These are phyloP conservation scores for Penicillium crystallinum DNA, from an alignment of 495 filamentous ascomycete species.

Conservation along the genomic window DNA sequence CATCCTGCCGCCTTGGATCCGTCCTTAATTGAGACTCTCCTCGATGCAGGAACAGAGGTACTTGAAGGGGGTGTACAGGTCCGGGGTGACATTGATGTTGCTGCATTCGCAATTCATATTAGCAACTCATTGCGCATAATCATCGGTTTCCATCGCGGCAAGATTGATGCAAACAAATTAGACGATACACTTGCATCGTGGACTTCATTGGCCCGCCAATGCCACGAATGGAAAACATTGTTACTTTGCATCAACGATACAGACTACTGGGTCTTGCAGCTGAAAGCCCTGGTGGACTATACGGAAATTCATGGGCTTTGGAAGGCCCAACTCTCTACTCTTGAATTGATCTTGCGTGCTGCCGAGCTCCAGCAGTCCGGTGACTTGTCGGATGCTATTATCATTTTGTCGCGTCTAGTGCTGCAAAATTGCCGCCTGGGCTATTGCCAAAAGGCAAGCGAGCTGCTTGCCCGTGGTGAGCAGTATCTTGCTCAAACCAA, in stretches of 20 bases:
- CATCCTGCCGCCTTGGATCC: conserved; percentile 29
- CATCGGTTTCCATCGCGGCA: conserved; percentile 48
- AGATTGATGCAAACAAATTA: conserved; percentile 44
- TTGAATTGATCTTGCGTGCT: conserved; percentile 47
- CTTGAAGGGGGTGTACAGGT: conserved; percentile 27
- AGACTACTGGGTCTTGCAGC: conserved; percentile 52
- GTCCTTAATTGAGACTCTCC: conserved; percentile 22
- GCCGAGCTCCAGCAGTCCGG: conserved; percentile 47
- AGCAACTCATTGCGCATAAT: conserved; percentile 49
- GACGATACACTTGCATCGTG: conserved; percentile 38
- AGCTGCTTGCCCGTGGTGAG: conserved; percentile 55
- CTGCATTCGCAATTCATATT: conserved; percentile 51
- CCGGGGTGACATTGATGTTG: conserved; percentile 51
- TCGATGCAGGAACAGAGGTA: conserved; percentile 33
- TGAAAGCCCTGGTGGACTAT: conserved; percentile 70
- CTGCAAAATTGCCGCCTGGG: conserved; percentile 73
- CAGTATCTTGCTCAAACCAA: conserved; percentile 37
- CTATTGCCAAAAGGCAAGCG: conserved; percentile 66
- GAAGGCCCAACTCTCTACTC: conserved; percentile 43
- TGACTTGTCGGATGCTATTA: conserved; percentile 52
- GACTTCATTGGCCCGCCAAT: conserved; percentile 32
- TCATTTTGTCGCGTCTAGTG: conserved; percentile 55
- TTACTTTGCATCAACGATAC: conserved; percentile 57
- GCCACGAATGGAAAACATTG: conserved; percentile 46
- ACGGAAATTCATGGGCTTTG: conserved; percentile 68